Evolutionary conservation across 805 yeast genomes (phyloP).

Genomic region (Teunomyces tritomae): DNA sequence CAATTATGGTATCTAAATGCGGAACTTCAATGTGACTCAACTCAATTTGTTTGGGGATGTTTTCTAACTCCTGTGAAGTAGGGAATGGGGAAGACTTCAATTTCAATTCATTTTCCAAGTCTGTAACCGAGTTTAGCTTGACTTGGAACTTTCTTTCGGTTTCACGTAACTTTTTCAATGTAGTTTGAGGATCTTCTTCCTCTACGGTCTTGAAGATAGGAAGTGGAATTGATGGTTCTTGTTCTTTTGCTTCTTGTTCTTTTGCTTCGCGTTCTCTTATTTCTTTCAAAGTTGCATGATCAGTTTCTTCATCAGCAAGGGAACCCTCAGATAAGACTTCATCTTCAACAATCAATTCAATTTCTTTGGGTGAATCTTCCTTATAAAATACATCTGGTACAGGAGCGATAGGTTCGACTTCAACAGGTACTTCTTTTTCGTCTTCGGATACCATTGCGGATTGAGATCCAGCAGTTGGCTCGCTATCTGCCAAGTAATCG

Average conservation of each 20-base stretch:
- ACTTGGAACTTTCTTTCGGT: slow-evolving; percentile 24
- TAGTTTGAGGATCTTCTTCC: slow-evolving; percentile 23
- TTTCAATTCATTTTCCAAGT: slow-evolving; percentile 17
- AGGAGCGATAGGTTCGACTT: slow-evolving; percentile 7
- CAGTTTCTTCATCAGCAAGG: slow-evolving; percentile 16
- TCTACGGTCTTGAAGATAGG: slow-evolving; percentile 28
- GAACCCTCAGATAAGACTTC: slow-evolving; percentile 18
- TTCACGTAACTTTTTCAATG: slow-evolving; percentile 18
- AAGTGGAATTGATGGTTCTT: slow-evolving; percentile 12
- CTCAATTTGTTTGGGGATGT: slow-evolving; percentile 16
- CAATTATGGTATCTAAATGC: not conserved
- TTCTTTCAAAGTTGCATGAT: slow-evolving; percentile 6
- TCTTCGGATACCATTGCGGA: not conserved
- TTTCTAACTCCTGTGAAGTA: not conserved
- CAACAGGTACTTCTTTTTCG: not conserved
- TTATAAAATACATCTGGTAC: slow-evolving; percentile 13
- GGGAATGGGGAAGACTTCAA: slow-evolving; percentile 4
- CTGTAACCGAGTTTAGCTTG: slow-evolving; percentile 18
- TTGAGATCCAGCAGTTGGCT: slow-evolving; percentile 14
- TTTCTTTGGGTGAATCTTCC: slow-evolving; percentile 12
- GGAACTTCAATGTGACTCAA: slow-evolving; percentile 1
- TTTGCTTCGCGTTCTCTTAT: slow-evolving; percentile 3
- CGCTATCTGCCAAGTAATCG: slow-evolving; percentile 14
- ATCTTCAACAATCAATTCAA: slow-evolving; percentile 11
- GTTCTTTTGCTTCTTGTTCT: slow-evolving; percentile 11